Base-by-base conservation (phyloP, 2,329 filamentous ascomycete species). In the Zymoseptoria tritici region DNA sequence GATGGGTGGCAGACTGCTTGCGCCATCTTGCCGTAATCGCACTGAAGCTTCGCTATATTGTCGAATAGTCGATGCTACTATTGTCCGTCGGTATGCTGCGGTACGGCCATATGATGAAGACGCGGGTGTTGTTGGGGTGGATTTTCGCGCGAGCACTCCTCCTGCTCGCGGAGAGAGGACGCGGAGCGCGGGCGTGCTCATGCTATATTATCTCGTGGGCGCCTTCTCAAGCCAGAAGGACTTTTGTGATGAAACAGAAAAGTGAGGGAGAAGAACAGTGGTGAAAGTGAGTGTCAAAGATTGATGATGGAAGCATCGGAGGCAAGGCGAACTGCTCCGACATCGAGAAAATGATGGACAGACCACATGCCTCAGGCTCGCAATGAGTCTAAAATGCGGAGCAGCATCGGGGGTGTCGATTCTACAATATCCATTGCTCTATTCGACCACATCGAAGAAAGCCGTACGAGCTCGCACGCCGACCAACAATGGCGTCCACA, bases 51-150 rank as follows among this genome's bases (percentile, higher is more conserved):
- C 64, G 56, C 70, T 70, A 56, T 70, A 71, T 52, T 63, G 58
- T 51, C 67, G 59, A 11, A 64, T 46, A n/a, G n/a, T 24, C 9
- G 51, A 51, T 54, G 63, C 56, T 29, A 59, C 53, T 57, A 66
- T 74, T 79, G 79, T 74, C 73, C 78, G 75, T 66, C 79, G 74
- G 70, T 80, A 79, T 57, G 78, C 74, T 55, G 77, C 75, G 36
- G 79, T 77, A 66, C 78, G 73, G 67, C 77, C 77, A 67, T 77
- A 76, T 60, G 74, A 73, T 65, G 70, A 70, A 31, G 24, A 53
- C 59, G 73, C 67, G 54, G 74, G 65, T 52, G 72, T 66, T 59
- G 72, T 65, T 59, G 75, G 68, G 67, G 73, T 68, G 64, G 74
- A 71, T 54, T 72, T 71, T 59, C 73, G 72, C 64, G 68, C 64